phyloP scores from a whole-genome alignment of 805 yeast genomes.

The Yarrowia phangngaensis region DNA sequence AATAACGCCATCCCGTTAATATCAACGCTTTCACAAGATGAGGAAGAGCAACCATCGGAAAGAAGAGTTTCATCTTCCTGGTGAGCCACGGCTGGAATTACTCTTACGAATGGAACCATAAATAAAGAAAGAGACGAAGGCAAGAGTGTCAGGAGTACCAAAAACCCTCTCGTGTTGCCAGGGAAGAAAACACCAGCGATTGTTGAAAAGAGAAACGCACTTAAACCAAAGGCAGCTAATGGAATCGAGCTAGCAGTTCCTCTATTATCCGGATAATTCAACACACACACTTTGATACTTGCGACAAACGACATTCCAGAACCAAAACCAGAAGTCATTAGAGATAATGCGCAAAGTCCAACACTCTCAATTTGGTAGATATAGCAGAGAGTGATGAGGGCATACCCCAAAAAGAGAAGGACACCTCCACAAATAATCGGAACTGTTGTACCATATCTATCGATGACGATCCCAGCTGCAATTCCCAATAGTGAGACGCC shows the following conservation, averaged over 20 bases:
- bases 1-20: conserved; percentile 29
- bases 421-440: conserved; percentile 53
- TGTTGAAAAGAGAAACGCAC: conserved; percentile 60
- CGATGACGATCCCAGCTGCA: conserved; percentile 33
- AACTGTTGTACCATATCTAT: conserved; percentile 30
- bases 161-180: conserved; percentile 56
- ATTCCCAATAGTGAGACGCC: conserved; percentile 50
- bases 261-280: conserved; percentile 52
- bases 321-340: conserved; percentile 55
- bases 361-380: conserved; percentile 37
- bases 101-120: conserved; percentile 55
- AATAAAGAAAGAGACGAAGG: conserved; percentile 47
- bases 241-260: conserved; percentile 27
- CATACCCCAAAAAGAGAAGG: conserved; percentile 53
- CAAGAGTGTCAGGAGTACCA: conserved; percentile 44
- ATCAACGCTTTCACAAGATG: conserved; percentile 32
- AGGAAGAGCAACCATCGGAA: conserved; percentile 1
- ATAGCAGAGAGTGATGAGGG: conserved; percentile 51
- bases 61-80: conserved; percentile 15
- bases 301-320: conserved; percentile 63
- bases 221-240: conserved; percentile 19
- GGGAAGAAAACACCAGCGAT: conserved; percentile 52
- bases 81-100: conserved; percentile 1
- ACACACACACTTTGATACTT: conserved; percentile 68
- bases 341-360: conserved; percentile 43